Percentiles rank a stretch among this genome's conserved stretches.
These are phyloP conservation scores for Talaromyces sp. DNA, from an alignment of 2,329 filamentous ascomycete species.

Conservation along the genomic window DNA sequence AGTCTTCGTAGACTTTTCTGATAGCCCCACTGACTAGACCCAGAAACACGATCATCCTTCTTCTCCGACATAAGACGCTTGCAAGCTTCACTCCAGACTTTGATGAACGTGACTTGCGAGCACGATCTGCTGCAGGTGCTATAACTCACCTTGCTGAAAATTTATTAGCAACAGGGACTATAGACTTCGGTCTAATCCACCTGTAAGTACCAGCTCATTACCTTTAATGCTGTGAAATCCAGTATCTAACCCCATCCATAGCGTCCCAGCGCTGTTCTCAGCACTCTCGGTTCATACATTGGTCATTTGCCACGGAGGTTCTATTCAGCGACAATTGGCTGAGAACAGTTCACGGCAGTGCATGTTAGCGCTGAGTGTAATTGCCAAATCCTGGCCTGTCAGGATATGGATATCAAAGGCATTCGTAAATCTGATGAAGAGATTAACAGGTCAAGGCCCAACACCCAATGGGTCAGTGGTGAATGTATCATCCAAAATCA, in stretches of 20 bases:
- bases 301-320: slow-evolving; percentile 26
- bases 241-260: slow-evolving; percentile 3
- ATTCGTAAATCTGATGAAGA: slow-evolving; percentile 20
- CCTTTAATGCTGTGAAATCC: too few species aligned
- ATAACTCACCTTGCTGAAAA: slow-evolving; percentile 25
- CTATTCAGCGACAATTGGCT: slow-evolving; percentile 24
- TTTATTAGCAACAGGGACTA: slow-evolving; percentile 14
- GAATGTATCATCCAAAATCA: slow-evolving; percentile 12
- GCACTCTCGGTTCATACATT: slow-evolving; percentile 30
- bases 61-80: slow-evolving; percentile 11
- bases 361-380: slow-evolving; percentile 27
- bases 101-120: slow-evolving; percentile 6
- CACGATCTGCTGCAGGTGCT: slow-evolving; percentile 18
- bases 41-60: slow-evolving; percentile 10
- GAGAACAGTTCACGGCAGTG: slow-evolving; percentile 28
- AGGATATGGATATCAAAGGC: slow-evolving; percentile 28
- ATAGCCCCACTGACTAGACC: not conserved
- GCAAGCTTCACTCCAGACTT: slow-evolving; percentile 4
- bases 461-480: slow-evolving; percentile 5
- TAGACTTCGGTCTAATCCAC: slow-evolving; percentile 13
- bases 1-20: not conserved
- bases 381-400: slow-evolving; percentile 30
- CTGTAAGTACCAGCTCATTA: slow-evolving; percentile 1
- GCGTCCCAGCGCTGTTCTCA: slow-evolving; percentile 26
- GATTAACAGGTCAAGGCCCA: slow-evolving; percentile 10